Conservation (phyloP, 371 early-diverging fungal species). For the Umbelopsis sp. region DNA sequence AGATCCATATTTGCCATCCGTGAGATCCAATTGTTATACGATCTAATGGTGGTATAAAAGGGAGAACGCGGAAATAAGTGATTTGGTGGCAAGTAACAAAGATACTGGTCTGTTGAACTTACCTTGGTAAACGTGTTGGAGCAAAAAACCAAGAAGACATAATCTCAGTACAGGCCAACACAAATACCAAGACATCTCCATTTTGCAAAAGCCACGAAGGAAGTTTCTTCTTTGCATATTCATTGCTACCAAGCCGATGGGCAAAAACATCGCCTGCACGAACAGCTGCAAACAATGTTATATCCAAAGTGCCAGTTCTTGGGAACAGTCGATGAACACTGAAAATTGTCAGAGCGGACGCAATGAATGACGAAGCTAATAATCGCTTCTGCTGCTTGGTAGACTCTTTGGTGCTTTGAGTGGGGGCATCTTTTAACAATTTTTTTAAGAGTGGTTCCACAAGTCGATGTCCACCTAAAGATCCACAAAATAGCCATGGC, state of each 20-base stretch:
- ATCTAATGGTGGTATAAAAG: constrained; percentile 32
- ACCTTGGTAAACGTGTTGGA: constrained; percentile 59
- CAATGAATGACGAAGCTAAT: constrained; percentile 29
- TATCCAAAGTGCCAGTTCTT: constrained; percentile 53
- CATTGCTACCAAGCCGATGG: constrained; percentile 37
- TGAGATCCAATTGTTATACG: constrained; percentile 67
- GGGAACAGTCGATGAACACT: constrained; percentile 40
- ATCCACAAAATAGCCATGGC: constrained; percentile 37
- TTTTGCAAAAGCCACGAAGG: constrained; percentile 56
- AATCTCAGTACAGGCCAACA: constrained; percentile 62
- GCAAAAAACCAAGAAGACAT: constrained; percentile 70
- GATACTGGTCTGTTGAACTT: constrained; percentile 21
- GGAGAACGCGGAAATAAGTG: neutral
- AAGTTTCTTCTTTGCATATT: constrained; percentile 41
- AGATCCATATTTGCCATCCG: constrained; percentile 65
- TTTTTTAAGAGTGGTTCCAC: constrained; percentile 22
- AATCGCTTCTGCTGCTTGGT: constrained; percentile 13
- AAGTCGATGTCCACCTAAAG: constrained; percentile 42
- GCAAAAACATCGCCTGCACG: constrained; percentile 64
- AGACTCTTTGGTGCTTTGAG: neutral
- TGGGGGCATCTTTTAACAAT: constrained; percentile 15
- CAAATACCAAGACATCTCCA: constrained; percentile 59
- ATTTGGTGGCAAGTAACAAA: neutral
- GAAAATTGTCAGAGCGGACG: constrained; percentile 35
- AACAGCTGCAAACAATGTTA: constrained; percentile 64